Evolutionary conservation across 805 yeast species (phyloP).

Genomic region (Saccharomycopsis vini): DNA sequence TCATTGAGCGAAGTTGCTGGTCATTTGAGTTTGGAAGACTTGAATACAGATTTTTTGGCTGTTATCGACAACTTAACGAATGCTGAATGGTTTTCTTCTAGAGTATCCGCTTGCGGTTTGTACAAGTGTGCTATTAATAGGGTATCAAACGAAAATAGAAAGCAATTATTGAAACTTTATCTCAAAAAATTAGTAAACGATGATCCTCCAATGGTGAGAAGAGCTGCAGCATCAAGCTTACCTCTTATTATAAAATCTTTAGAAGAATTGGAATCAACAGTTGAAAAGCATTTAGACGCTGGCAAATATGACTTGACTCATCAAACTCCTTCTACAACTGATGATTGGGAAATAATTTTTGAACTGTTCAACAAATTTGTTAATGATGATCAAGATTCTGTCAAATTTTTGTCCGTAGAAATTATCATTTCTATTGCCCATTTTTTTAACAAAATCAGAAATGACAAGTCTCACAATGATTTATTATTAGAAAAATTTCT

Average conservation of each 20-base stretch:
- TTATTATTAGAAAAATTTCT: slow-evolving; percentile 59
- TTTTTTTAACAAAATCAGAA: slow-evolving; percentile 45
- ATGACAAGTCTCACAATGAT: slow-evolving; percentile 49
- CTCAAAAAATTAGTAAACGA: slow-evolving; percentile 69
- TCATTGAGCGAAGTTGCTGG: slow-evolving; percentile 66
- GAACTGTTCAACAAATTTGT: slow-evolving; percentile 73
- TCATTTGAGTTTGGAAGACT: slow-evolving; percentile 53
- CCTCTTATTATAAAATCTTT: slow-evolving; percentile 64
- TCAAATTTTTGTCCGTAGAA: slow-evolving; percentile 82
- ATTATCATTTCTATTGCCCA: slow-evolving; percentile 74
- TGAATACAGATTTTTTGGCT: slow-evolving; percentile 60
- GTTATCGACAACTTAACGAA: slow-evolving; percentile 69
- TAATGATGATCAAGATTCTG: slow-evolving; percentile 89
- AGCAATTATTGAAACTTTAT: slow-evolving; percentile 57
- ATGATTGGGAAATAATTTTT: slow-evolving; percentile 71
- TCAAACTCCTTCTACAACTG: slow-evolving; percentile 38
- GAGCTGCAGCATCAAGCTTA: slow-evolving; percentile 82
- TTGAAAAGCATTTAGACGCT: slow-evolving; percentile 8
- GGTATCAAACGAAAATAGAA: slow-evolving; percentile 47
- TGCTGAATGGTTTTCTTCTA: slow-evolving; percentile 91
- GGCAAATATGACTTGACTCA: slow-evolving; percentile 22
- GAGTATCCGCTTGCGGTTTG: slow-evolving; percentile 86
- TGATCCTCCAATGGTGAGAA: slow-evolving; percentile 96
- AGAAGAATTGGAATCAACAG: slow-evolving; percentile 26
- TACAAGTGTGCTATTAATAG: slow-evolving; percentile 60